Evolutionary conservation across 2,329 filamentous ascomycete genomes (phyloP).

Genomic region (Xylariaceae sp.): DNA sequence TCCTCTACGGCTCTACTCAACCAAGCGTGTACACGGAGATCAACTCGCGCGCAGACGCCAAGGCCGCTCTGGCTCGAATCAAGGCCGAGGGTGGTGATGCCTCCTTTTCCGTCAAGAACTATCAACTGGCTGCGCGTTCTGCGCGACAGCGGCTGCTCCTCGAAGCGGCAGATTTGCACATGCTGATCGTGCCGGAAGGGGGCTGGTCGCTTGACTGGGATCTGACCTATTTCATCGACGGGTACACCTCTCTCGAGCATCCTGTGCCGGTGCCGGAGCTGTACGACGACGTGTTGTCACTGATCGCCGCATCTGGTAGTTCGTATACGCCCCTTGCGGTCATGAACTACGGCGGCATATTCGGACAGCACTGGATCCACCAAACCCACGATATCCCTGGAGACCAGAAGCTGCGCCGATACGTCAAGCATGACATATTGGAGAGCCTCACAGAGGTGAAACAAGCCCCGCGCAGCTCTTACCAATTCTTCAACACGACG

Average conservation of each 20-base stretch:
- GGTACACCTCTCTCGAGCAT: neutral
- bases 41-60: neutral
- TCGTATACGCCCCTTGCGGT: neutral
- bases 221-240: neutral
- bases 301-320: neutral
- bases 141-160: neutral
- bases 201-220: neutral
- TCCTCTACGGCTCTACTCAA: neutral
- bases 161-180: neutral
- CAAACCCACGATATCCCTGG: neutral
- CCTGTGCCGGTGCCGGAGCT: neutral
- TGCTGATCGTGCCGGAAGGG: neutral
- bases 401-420: neutral
- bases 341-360: neutral
- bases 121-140: neutral
- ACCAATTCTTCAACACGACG: neutral
- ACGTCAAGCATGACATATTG: neutral
- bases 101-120: neutral
- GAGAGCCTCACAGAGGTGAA: neutral
- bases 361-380: neutral
- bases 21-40: neutral
- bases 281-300: neutral
- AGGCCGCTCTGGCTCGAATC: neutral
- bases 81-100: neutral
- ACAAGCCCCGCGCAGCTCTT: neutral